Evolutionary conservation across 208 protist genomes (phyloP), one percentile per base, ranked within the genome.

Genomic region (Leishmania braziliensis): DNA sequence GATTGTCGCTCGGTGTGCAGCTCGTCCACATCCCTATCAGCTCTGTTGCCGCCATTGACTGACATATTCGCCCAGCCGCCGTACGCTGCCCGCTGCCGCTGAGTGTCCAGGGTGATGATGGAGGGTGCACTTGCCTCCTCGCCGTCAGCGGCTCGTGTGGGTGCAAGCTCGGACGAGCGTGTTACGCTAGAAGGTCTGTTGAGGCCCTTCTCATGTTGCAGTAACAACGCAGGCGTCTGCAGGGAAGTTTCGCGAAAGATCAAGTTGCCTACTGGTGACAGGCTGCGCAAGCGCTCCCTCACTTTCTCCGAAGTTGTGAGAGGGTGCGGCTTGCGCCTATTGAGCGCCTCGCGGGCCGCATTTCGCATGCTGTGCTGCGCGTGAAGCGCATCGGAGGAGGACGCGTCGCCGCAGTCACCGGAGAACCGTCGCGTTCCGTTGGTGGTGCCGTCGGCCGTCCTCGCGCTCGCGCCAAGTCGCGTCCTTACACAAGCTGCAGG

Each of bases 181-280:
- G 23, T n/a, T 9, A 63, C 58, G 26, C 29, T 39, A 12, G 29
- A 29, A 2, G 8, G 71, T 23, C 50, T 23, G 51, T 26, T 63
- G 33, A 16, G 53, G 23, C 29, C 39, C 50, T 23, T 43, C n/a
- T 43, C 9, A 29, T 23, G 39, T 20, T 16, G 36, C 68, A 23
- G 66, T 54, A n/a, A 58, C 65, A 46, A 2, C 50, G 16, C 29
- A n/a, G 51, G 72, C n/a, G 51, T 63, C 0, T 76, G 72, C 50
- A 48, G 48, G 5, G 53, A 63, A n/a, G 33, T 46, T 26, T 81
- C 78, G 50, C 82, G 85, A 71, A 90, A 92, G 16, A 91, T 73
- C 12, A 87, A 53, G 78, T 89, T 89, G 66, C 82, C 88, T 5
- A 90, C 75, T 39, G 88, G 84, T 66, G 82, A 90, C 36, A 80